Evolutionary conservation across 495 filamentous ascomycete genomes (phyloP), one percentile per base, ranked within the genome.

Genomic region (Xylaria intraflava): DNA sequence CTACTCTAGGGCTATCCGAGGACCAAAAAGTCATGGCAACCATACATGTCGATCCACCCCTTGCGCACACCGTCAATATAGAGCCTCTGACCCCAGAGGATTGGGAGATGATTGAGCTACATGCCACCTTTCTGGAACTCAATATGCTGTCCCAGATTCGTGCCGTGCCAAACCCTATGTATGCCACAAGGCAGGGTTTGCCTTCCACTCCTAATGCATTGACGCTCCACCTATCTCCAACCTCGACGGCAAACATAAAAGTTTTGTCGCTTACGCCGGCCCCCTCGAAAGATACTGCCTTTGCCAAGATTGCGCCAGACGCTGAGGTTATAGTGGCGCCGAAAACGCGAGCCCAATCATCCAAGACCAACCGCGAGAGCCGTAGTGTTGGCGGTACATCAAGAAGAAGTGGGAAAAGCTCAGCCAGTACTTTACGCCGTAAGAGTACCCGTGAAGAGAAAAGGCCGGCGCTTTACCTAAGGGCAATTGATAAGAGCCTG

Each of bases 61-160:
- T 92, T 49, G 88, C 89, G 31, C 87, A 94, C 66, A 95, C 90
- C 1, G 84, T 98, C 64, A 88, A 95, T 60, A 96, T 98, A 58
- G 93, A 98, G 66, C 93, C 93, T 46, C 72, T 96, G 57, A 96
- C 93, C 1, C 83, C 91, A 2, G 87, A 89, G 53, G 93, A 98
- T 64, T 98, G 93, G 93, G 93, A 97, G 82, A 90, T 96, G 60
- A 98, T 98, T 57, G 93, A 98, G 64, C 76, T 96, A 1, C 93
- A 97, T 69, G 93, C 93, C 4, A 90, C 83, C 22, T 98, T 96
- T 64, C 72, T 98, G 19, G 93, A 98, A 66, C 79, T 95, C 53
- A 95, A 98, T 65, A 82, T 98, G 46, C 75, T 96, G 12, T 88
- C 87, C 31, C 94, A 97, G 73, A 89, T 98, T 62, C 84, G 93